phyloP scores from a whole-genome alignment of 2,329 filamentous ascomycete genomes.

The Monilinia vaccinii-corymbosi region DNA sequence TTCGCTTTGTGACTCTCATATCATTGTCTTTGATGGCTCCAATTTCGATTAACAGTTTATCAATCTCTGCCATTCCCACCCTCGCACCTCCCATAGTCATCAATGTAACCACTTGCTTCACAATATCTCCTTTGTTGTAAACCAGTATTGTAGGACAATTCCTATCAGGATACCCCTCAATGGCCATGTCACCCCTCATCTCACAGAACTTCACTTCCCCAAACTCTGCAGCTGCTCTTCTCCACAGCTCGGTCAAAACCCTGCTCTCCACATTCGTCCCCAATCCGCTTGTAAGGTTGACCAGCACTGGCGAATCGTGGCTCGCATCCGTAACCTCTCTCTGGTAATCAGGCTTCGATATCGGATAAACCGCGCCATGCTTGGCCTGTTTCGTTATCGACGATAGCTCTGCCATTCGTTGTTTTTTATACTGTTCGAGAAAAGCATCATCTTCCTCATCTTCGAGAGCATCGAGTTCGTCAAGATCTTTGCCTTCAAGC shows the following conservation, averaged over 20 bases:
- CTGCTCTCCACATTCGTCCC: slow-evolving; percentile 80
- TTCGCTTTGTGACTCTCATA: slow-evolving; percentile 49
- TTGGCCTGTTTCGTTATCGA: slow-evolving; percentile 66
- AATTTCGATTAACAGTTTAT: slow-evolving; percentile 71
- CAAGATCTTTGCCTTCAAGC: slow-evolving; percentile 86
- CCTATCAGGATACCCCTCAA: slow-evolving; percentile 89
- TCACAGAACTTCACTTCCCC: slow-evolving; percentile 97
- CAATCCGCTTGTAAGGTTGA: slow-evolving; percentile 71
- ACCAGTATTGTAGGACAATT: slow-evolving; percentile 93
- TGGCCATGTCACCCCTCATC: slow-evolving; percentile 84
- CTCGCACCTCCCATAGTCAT: slow-evolving; percentile 65
- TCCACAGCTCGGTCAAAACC: slow-evolving; percentile 77
- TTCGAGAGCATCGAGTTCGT: slow-evolving; percentile 88
- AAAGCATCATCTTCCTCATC: slow-evolving; percentile 94
- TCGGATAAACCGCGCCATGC: slow-evolving; percentile 83
- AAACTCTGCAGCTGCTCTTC: slow-evolving; percentile 72
- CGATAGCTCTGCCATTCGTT: slow-evolving; percentile 76
- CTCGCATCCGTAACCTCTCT: slow-evolving; percentile 89
- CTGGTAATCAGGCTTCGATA: slow-evolving; percentile 90
- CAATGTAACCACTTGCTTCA: slow-evolving; percentile 84
- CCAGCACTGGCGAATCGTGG: slow-evolving; percentile 56
- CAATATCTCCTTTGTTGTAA: slow-evolving; percentile 88
- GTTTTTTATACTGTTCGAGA: slow-evolving; percentile 76
- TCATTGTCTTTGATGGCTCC: slow-evolving; percentile 74
- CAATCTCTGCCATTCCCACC: slow-evolving; percentile 65